phyloP scores from a whole-genome alignment of 2,329 filamentous ascomycete genomes.

The Ophiocordyceps unilateralis region DNA sequence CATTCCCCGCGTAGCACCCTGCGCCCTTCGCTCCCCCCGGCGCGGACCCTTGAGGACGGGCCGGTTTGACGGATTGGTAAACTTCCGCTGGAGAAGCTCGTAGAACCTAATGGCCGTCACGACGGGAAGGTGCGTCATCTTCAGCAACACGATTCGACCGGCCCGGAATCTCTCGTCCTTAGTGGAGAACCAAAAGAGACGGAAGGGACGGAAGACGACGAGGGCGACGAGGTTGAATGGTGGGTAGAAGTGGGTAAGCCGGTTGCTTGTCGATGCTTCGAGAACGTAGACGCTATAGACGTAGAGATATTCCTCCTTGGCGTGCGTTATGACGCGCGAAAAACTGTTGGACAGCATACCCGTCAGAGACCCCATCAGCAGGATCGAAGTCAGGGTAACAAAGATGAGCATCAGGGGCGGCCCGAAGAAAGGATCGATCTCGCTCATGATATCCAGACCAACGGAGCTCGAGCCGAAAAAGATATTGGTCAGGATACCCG shows the following conservation, averaged over 20 bases:
- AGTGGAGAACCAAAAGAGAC: slow-evolving; percentile 39
- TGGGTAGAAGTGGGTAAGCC: slow-evolving; percentile 53
- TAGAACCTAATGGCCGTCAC: slow-evolving; percentile 54
- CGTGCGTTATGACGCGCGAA: slow-evolving; percentile 43
- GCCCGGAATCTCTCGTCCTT: slow-evolving; percentile 45
- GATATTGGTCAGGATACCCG: slow-evolving; percentile 61
- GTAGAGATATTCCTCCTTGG: slow-evolving; percentile 62
- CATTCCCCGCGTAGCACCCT: slow-evolving; percentile 4
- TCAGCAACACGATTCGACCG: slow-evolving; percentile 43
- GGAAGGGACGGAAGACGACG: slow-evolving; percentile 52
- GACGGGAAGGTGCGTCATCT: slow-evolving; percentile 47
- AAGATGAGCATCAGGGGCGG: slow-evolving; percentile 54
- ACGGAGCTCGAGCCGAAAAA: slow-evolving; percentile 65
- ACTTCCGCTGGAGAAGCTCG: slow-evolving; percentile 31
- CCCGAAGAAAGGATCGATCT: slow-evolving; percentile 41
- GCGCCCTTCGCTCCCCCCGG: slow-evolving; percentile 8
- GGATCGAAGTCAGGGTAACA: slow-evolving; percentile 59
- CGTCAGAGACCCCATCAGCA: slow-evolving; percentile 63
- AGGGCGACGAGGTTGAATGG: slow-evolving; percentile 61
- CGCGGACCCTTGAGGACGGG: slow-evolving; percentile 30
- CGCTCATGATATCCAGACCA: slow-evolving; percentile 51
- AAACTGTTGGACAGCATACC: slow-evolving; percentile 66
- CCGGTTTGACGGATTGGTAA: slow-evolving; percentile 24
- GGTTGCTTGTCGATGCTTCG: slow-evolving; percentile 49
- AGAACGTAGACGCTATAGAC: slow-evolving; percentile 52